Percentiles rank a stretch among this genome's conserved stretches.
These are phyloP conservation scores for Nakataea oryzae DNA, from an alignment of 2,329 filamentous ascomycete species.

Conservation along the genomic window DNA sequence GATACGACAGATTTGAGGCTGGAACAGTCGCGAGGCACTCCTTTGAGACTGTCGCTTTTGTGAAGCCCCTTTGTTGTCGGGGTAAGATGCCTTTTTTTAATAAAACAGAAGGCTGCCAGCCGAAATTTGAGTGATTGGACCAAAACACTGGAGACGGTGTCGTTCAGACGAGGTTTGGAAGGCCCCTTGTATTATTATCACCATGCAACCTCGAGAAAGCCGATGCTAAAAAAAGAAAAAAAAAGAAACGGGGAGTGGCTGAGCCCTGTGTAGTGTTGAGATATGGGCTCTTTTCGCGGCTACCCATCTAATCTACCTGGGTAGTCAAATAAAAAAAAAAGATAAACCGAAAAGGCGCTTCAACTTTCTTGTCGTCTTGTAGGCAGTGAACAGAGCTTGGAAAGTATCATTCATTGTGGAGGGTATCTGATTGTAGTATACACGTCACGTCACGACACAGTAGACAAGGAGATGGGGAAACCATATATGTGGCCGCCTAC, in stretches of 20 bases:
- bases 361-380: no score
- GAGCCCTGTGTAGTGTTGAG: neutral
- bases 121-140: neutral
- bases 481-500: no score
- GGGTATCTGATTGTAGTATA: no score
- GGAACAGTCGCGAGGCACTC: neutral
- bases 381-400: no score
- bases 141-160: neutral
- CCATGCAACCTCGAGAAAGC: no score
- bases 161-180: neutral
- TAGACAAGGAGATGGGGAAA: no score
- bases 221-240: neutral
- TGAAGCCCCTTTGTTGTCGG: neutral
- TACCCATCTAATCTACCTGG: no score
- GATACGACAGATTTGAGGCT: conserved; percentile 63
- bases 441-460: no score
- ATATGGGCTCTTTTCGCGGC: neutral
- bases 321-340: no score
- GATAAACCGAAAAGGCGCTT: no score
- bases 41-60: neutral
- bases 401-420: no score
- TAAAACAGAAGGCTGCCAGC: neutral
- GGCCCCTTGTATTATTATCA: neutral
- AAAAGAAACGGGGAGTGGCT: neutral
- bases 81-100: neutral